Evolutionary conservation across 1,284 basidiomycete genomes (phyloP).

Genomic region (Papiliotrema nemorosa): DNA sequence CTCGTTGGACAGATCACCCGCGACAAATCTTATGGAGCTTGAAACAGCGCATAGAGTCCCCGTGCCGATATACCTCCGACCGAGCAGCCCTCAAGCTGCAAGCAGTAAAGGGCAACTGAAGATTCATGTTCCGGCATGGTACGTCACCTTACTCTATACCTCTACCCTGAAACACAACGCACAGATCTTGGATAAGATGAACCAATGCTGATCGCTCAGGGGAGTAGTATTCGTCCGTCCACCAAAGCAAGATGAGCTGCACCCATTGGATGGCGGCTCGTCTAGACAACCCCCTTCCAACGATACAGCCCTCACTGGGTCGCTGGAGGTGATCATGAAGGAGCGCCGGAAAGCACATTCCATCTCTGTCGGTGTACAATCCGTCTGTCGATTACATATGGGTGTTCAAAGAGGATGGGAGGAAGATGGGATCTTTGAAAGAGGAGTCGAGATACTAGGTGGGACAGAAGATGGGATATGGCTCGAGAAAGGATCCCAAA

Average conservation of each 20-base stretch:
- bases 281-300: constrained; percentile 37
- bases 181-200: too few relatives aligned
- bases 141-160: too few relatives aligned
- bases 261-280: constrained; percentile 28
- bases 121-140: constrained; percentile 44
- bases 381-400: constrained; percentile 35
- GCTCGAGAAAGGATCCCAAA: constrained; percentile 41
- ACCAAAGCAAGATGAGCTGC: constrained; percentile 28
- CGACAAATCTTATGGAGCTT: constrained; percentile 24
- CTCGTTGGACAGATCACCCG: constrained; percentile 34
- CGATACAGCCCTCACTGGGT: constrained; percentile 43
- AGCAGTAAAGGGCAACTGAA: constrained; percentile 27
- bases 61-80: constrained; percentile 39
- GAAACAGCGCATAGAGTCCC: constrained; percentile 39
- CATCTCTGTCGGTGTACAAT: constrained; percentile 43
- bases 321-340: constrained; percentile 45
- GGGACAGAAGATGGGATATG: constrained; percentile 42
- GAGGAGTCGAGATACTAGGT: constrained; percentile 36
- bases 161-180: background rate
- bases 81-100: constrained; percentile 24
- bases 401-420: constrained; percentile 36
- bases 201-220: constrained; percentile 20
- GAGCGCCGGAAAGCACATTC: constrained; percentile 37
- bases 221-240: constrained; percentile 38
- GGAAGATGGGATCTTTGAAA: constrained; percentile 45